Percentiles rank a stretch among this genome's conserved stretches.
Evolutionary conservation across 176 grass and related monocot genomes (phyloP).

Genomic region (Sorghum bicolor): DNA sequence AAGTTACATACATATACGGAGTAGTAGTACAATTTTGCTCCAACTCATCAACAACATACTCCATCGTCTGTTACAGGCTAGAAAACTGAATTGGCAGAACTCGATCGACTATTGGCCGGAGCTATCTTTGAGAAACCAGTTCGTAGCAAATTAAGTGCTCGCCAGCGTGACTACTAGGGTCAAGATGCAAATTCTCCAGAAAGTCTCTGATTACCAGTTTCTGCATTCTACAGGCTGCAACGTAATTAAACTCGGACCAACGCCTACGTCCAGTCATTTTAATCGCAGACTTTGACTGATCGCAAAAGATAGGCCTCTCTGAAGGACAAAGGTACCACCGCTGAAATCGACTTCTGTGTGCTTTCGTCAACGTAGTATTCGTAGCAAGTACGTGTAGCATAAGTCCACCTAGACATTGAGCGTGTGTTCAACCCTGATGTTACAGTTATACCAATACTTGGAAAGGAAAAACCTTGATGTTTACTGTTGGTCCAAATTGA

Average conservation of each 20-base stretch:
- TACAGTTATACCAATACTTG: background rate
- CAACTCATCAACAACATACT: background rate
- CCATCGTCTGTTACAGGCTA: background rate
- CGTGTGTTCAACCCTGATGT: background rate
- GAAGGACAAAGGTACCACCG: background rate
- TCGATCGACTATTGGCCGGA: background rate
- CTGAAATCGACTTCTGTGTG: background rate
- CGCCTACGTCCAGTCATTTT: background rate
- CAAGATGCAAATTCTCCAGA: slow-evolving; percentile 27
- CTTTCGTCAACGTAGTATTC: background rate
- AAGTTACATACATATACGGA: background rate
- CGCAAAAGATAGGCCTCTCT: background rate
- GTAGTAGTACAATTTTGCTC: background rate
- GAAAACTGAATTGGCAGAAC: background rate
- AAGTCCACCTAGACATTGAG: background rate
- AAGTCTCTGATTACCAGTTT: background rate
- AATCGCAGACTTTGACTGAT: slow-evolving; percentile 12
- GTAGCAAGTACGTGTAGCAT: background rate
- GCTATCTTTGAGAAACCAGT: background rate
- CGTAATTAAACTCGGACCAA: background rate
- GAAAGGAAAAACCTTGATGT: background rate
- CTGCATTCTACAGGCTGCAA: background rate
- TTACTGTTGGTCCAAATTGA: background rate
- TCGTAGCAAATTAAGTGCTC: background rate
- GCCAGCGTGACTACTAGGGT: background rate